These are phyloP conservation scores for Takashimella koratensis DNA, from an alignment of 1,284 basidiomycete genomes.

Conservation along the genomic window DNA sequence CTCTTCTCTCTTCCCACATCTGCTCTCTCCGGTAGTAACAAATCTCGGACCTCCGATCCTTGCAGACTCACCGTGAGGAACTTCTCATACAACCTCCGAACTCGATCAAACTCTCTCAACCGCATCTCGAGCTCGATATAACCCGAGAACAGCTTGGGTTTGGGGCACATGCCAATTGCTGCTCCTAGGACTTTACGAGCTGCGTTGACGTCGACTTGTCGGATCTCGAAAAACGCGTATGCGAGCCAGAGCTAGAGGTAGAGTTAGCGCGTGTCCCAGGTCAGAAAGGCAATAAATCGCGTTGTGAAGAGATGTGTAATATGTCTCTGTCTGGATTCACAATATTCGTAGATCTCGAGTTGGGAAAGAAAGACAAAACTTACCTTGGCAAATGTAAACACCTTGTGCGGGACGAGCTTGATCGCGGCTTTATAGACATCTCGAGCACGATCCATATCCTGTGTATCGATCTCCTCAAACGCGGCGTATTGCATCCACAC, in stretches of 20 bases:
- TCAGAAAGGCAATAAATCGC: too few species aligned
- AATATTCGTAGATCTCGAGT: not conserved
- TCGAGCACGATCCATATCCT: conserved; percentile 78
- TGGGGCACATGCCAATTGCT: conserved; percentile 92
- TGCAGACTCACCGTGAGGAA: conserved; percentile 75
- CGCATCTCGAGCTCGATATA: conserved; percentile 84
- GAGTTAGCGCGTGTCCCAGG: not conserved
- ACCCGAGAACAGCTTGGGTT: conserved; percentile 87
- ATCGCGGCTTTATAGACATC: conserved; percentile 92
- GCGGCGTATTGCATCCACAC: conserved; percentile 94
- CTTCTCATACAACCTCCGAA: conserved; percentile 87
- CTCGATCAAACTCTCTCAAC: conserved; percentile 83
- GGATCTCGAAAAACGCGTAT: conserved; percentile 89
- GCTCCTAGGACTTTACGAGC: conserved; percentile 88
- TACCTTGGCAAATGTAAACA: conserved; percentile 91
- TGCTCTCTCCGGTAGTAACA: too few species aligned
- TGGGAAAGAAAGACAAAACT: conserved; percentile 2
- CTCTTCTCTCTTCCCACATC: too few species aligned
- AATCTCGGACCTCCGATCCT: too few species aligned
- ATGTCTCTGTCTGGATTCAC: not conserved
- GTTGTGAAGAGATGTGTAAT: too few species aligned
- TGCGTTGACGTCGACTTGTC: conserved; percentile 73
- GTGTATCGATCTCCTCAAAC: conserved; percentile 94
- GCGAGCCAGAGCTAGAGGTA: conserved; percentile 65
- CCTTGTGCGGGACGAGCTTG: conserved; percentile 86